Percentiles rank a stretch among this genome's conserved stretches.
Conservation (phyloP, 192 early-diverging fungal species). For the Bifiguratus adelaidae region DNA sequence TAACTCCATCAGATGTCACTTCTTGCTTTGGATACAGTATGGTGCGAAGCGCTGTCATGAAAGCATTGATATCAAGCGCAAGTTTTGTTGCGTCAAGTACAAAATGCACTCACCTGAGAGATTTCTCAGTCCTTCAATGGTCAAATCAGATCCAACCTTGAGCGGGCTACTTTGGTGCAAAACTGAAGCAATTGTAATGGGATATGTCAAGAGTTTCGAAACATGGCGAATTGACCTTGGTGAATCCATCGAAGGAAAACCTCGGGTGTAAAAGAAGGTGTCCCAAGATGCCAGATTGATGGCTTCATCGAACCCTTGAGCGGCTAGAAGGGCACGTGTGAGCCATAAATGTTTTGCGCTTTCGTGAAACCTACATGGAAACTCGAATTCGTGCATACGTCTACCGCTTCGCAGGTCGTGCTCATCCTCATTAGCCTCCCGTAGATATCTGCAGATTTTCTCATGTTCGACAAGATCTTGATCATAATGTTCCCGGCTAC, state of each 20-base stretch:
- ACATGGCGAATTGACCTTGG: conserved; percentile 67
- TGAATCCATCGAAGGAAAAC: conserved; percentile 61
- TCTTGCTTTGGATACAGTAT: conserved; percentile 21
- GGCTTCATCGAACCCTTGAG: conserved; percentile 60
- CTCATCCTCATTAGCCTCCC: conserved; percentile 68
- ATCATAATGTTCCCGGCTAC: conserved; percentile 55
- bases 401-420: conserved; percentile 70
- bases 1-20: conserved; percentile 18
- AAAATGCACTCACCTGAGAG: conserved; percentile 38
- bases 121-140: conserved; percentile 63
- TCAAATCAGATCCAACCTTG: conserved; percentile 47
- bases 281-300: conserved; percentile 75
- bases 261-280: conserved; percentile 65
- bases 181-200: conserved; percentile 61
- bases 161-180: conserved; percentile 67
- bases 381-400: conserved; percentile 67
- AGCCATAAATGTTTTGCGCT: too few relatives aligned
- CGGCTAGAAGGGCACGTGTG: conserved; percentile 2
- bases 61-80: conserved; percentile 9
- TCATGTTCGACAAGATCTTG: conserved; percentile 41
- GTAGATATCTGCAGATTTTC: conserved; percentile 44
- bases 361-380: conserved; percentile 45
- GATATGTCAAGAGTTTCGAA: conserved; percentile 69
- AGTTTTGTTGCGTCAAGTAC: conserved; percentile 9
- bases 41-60: conserved; percentile 17